phyloP scores from a whole-genome alignment of 441 rosid species.

The Macaranga tanarius region DNA sequence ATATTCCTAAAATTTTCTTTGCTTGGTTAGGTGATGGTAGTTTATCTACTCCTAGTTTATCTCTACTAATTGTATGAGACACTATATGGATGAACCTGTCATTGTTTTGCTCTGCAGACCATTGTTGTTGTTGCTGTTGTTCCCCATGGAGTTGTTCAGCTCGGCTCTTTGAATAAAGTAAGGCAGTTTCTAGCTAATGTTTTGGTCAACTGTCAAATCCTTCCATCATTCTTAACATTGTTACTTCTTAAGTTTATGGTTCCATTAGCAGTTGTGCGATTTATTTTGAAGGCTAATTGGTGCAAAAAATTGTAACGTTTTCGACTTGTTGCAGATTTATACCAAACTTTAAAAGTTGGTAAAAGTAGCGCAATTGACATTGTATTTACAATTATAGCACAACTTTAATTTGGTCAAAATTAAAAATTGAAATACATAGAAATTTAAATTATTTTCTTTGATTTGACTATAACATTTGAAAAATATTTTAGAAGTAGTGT shows the following conservation, averaged over 20 bases:
- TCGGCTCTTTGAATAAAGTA: conserved; percentile 78
- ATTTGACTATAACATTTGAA: too few relatives aligned
- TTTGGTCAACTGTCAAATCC: conserved; percentile 10
- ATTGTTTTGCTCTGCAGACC: conserved; percentile 49
- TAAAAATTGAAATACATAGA: too few relatives aligned
- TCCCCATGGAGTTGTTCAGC: conserved; percentile 84
- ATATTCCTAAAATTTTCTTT: background rate
- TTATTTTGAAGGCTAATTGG: too few relatives aligned
- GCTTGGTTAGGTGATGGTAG: conserved; percentile 1
- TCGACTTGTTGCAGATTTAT: too few relatives aligned
- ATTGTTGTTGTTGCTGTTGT: conserved; percentile 69
- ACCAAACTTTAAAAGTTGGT: too few relatives aligned
- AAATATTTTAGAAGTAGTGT: too few relatives aligned
- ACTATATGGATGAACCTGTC: conserved; percentile 2
- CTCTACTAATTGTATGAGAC: conserved; percentile 11
- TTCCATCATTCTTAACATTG: background rate
- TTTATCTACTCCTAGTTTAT: conserved; percentile 5
- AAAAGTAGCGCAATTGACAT: too few relatives aligned
- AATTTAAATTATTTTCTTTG: too few relatives aligned
- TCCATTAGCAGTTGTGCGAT: background rate
- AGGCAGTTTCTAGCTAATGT: conserved; percentile 32
- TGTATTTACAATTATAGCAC: too few relatives aligned
- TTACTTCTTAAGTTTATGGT: conserved; percentile 10
- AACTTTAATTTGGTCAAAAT: too few relatives aligned
- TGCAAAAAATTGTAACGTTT: too few relatives aligned